A percentile compares a stretch with the other conserved stretches of the same genome.
These are phyloP conservation scores for Melastoma malabathricum DNA, from an alignment of 345 rosid genomes.

Conservation along the genomic window DNA sequence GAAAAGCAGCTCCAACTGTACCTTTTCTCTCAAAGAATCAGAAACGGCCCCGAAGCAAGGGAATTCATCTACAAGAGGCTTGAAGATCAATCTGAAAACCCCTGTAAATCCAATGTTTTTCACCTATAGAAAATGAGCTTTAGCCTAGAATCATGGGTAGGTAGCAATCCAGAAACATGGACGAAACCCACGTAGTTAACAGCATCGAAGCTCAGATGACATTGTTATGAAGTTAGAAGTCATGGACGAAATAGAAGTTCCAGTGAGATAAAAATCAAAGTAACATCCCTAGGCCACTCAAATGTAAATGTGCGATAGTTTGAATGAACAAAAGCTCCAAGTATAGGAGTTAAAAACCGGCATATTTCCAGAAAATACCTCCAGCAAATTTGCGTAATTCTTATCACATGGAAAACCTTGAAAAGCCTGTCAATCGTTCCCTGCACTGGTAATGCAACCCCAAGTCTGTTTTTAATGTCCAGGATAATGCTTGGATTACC, in stretches of 20 bases:
- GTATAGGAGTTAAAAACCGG: too few species aligned
- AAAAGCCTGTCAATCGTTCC: slow-evolving; percentile 16
- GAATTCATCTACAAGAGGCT: slow-evolving; percentile 81
- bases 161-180: background rate
- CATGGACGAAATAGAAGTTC: too few species aligned
- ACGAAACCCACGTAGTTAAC: too few species aligned
- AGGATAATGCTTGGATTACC: slow-evolving; percentile 82
- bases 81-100: slow-evolving; percentile 94
- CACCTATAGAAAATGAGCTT: slow-evolving; percentile 35
- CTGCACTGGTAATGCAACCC: slow-evolving; percentile 82
- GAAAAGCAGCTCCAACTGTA: slow-evolving; percentile 9
- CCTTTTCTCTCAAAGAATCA: slow-evolving; percentile 87
- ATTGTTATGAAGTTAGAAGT: too few species aligned
- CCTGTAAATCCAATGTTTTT: slow-evolving; percentile 95
- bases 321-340: too few species aligned
- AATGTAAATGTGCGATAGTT: too few species aligned
- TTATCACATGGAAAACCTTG: background rate
- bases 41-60: slow-evolving; percentile 99
- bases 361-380: too few species aligned
- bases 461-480: slow-evolving; percentile 73
- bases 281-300: too few species aligned
- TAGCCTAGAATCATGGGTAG: too few species aligned
- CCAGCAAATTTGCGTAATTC: background rate
- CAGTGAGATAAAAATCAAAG: too few species aligned
- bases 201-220: too few species aligned